These are phyloP conservation scores for Gilbertella persicaria DNA, from an alignment of 371 early-diverging fungal species.

Conservation along the genomic window DNA sequence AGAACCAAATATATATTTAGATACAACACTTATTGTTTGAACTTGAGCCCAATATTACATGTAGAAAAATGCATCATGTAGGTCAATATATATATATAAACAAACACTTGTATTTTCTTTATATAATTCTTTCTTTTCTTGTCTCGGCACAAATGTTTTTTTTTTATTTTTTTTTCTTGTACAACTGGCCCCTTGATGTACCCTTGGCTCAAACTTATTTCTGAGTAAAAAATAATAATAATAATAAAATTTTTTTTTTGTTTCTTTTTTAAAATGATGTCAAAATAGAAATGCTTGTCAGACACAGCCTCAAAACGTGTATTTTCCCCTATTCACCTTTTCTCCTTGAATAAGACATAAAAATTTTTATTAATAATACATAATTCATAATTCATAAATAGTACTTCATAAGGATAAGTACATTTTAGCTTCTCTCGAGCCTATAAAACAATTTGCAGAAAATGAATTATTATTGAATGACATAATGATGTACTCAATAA, in stretches of 20 bases:
- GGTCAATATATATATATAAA: not conserved
- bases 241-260: not conserved
- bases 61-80: not conserved
- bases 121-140: no score
- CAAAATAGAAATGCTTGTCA: not conserved
- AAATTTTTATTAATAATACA: no score
- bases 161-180: conserved; percentile 3
- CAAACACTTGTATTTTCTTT: no score
- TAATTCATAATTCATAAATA: no score
- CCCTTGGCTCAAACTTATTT: conserved; percentile 10
- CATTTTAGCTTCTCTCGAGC: no score
- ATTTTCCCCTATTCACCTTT: not conserved
- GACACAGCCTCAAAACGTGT: conserved; percentile 2
- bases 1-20: not conserved
- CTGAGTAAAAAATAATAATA: conserved; percentile 8
- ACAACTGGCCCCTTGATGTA: conserved; percentile 17
- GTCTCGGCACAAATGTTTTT: not conserved
- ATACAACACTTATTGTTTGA: not conserved
- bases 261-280: conserved; percentile 7
- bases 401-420: no score
- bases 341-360: no score
- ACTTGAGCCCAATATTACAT: not conserved
- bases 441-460: no score
- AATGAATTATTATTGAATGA: no score
- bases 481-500: not conserved